Evolutionary conservation across 331 rosid species (phyloP).

Genomic region (Spiraea crenata): DNA sequence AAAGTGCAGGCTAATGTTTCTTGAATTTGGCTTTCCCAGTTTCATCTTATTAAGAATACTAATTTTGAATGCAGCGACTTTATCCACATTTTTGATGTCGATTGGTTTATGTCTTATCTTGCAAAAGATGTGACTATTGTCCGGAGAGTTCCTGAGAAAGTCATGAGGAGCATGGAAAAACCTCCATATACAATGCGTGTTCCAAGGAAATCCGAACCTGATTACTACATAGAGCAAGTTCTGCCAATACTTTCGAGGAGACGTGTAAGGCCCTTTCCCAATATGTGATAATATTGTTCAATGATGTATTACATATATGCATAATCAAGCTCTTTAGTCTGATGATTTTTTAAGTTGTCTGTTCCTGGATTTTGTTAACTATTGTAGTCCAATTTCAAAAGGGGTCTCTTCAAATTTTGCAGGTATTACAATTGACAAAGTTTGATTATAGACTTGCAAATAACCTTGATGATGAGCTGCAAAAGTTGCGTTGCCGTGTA

Average conservation of each 20-base stretch:
- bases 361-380: neutral
- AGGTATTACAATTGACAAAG: constrained; percentile 96
- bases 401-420: constrained; percentile 28
- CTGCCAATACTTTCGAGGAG: constrained; percentile 89
- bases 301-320: neutral
- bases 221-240: constrained; percentile 94
- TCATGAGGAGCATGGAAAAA: constrained; percentile 91
- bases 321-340: neutral
- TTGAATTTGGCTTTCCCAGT: neutral
- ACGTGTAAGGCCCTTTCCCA: constrained; percentile 46
- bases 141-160: constrained; percentile 84
- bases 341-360: neutral
- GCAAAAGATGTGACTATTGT: constrained; percentile 83
- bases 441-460: constrained; percentile 94
- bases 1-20: neutral
- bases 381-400: constrained; percentile 3
- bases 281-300: neutral
- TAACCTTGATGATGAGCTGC: constrained; percentile 85
- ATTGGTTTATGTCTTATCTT: constrained; percentile 87
- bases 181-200: constrained; percentile 99
- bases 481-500: constrained; percentile 92
- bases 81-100: constrained; percentile 72
- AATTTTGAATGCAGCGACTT: constrained; percentile 68
- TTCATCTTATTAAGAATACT: constrained; percentile 10
- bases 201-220: constrained; percentile 96